Base-by-base conservation (phyloP, 176 grass and related monocot species). In the Dendrocalamus sinicus region DNA sequence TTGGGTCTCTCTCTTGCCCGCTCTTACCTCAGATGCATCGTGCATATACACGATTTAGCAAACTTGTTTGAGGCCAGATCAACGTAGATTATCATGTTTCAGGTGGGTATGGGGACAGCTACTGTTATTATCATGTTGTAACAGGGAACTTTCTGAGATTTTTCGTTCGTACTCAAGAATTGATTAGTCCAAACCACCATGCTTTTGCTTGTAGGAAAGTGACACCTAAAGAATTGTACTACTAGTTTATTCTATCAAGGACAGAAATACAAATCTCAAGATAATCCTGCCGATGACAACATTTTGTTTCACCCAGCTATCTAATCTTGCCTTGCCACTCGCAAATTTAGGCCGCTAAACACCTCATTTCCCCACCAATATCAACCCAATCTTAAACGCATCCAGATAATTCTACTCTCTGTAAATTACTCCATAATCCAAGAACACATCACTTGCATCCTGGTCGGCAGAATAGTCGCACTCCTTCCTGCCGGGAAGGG, bases 171-270 rank as follows among this genome's bases (percentile, higher is more conserved):
- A 53, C 51, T 6, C 51, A 17, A 17, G 51, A 16, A 53, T 53
- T 53, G 58, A 79, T 84, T n/a, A 79, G 84, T 91, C 75, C 43
- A 83, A 80, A 84, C 89, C 48, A 44, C 61, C 80, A 1, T 46
- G 80, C 0, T 12, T 80, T 91, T 87, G 89, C 80, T 80, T 80
- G 68, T 9, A 80, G 63, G 64, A 81, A 80, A 62, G 77, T 11
- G 88, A 44, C 88, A 30, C 6, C 20, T 50, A 70, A 58, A 77
- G 44, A 61, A n/a, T 59, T 59, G 57, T 59, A 59, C 3, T 4
- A n/a, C 8, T 59, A 10, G 20, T 11, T n/a, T n/a, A 8, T 24
- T 61, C 10, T 61, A 24, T 24, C 24, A 61, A 61, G 9, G 53
- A 35, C 63, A 11, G 4, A 77, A 12, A 43, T 61, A 66, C 57